These are phyloP conservation scores for Penicillium parvum DNA, from an alignment of 495 filamentous ascomycete species.

Conservation along the genomic window DNA sequence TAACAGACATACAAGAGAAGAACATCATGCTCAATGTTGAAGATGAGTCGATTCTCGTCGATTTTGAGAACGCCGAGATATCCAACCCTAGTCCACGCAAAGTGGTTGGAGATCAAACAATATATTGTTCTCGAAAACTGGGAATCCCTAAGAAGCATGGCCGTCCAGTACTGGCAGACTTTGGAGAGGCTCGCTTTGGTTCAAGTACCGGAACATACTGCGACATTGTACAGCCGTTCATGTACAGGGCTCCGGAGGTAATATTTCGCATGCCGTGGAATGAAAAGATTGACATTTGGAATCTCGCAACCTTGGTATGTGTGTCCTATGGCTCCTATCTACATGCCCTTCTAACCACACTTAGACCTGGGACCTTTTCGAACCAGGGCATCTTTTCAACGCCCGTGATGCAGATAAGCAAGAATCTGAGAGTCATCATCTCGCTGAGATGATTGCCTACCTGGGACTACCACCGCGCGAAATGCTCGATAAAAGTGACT, in stretches of 20 bases:
- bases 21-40: slow-evolving; percentile 28
- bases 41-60: slow-evolving; percentile 26
- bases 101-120: slow-evolving; percentile 11
- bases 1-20: slow-evolving; percentile 26
- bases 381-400: slow-evolving; percentile 38
- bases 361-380: slow-evolving; percentile 39
- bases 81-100: slow-evolving; percentile 18
- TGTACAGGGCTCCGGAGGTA: slow-evolving; percentile 42
- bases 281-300: slow-evolving; percentile 41
- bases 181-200: slow-evolving; percentile 23
- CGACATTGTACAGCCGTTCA: slow-evolving; percentile 22
- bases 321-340: slow-evolving; percentile 1
- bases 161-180: slow-evolving; percentile 23
- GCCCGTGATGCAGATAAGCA: slow-evolving; percentile 29
- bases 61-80: slow-evolving; percentile 24
- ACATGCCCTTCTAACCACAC: neutral
- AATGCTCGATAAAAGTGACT: slow-evolving; percentile 26
- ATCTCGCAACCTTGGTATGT: slow-evolving; percentile 38
- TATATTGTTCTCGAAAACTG: slow-evolving; percentile 20
- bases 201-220: slow-evolving; percentile 13
- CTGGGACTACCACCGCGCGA: slow-evolving; percentile 39
- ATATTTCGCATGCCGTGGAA: slow-evolving; percentile 36
- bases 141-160: slow-evolving; percentile 7
- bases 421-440: slow-evolving; percentile 33
- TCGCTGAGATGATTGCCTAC: slow-evolving; percentile 39